phyloP scores from a whole-genome alignment of 2,329 filamentous ascomycete genomes.

The Blastomyces parvus region DNA sequence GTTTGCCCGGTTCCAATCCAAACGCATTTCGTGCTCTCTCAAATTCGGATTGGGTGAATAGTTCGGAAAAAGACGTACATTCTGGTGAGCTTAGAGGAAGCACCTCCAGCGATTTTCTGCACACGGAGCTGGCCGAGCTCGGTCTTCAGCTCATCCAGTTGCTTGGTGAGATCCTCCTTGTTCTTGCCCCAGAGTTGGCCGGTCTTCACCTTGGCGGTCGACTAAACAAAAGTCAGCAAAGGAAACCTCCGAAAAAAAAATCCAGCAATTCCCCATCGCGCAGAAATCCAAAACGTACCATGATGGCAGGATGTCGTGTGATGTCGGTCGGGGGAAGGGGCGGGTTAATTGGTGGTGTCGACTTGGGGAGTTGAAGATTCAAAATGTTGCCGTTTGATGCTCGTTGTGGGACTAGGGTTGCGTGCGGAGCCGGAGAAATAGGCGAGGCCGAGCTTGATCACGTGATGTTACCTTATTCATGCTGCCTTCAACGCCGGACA shows the following conservation, averaged over 20 bases:
- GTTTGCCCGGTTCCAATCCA: conserved; percentile 11
- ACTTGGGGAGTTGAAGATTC: conserved; percentile 33
- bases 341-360: conserved; percentile 38
- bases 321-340: conserved; percentile 46
- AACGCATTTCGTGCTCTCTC: conserved; percentile 4
- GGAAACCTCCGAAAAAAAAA: background rate
- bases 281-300: conserved; percentile 29
- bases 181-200: conserved; percentile 96
- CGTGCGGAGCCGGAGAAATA: conserved; percentile 25
- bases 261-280: background rate
- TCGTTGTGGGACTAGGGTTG: conserved; percentile 40
- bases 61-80: conserved; percentile 57
- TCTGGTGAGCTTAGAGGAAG: conserved; percentile 90
- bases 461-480: conserved; percentile 11
- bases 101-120: conserved; percentile 92
- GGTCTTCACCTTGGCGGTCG: conserved; percentile 77
- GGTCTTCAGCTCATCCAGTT: conserved; percentile 88
- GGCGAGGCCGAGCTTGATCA: conserved; percentile 19
- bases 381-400: conserved; percentile 28
- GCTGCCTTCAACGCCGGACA: background rate
- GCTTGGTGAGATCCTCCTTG: conserved; percentile 96
- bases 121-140: conserved; percentile 95
- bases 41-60: no score
- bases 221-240: conserved; percentile 33
- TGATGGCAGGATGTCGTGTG: conserved; percentile 33